Base-by-base conservation (phyloP, 2,329 filamentous ascomycete genomes). In the Lachnellula willkommii region DNA sequence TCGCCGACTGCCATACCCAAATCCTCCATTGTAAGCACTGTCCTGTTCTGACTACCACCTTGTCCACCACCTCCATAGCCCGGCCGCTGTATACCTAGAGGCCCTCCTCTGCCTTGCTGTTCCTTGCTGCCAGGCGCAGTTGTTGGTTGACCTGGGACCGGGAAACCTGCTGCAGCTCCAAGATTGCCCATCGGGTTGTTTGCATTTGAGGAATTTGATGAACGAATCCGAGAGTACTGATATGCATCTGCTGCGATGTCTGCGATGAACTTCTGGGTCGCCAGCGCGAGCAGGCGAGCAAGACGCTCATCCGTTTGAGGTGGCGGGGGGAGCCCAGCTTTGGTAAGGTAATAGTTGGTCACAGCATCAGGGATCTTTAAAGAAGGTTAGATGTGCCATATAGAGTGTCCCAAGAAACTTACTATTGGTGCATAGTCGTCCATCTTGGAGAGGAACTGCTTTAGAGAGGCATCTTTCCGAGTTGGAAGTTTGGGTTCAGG, bases 181-280 rank as follows among this genome's bases (percentile, higher is more conserved):
- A 95, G 79, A 63, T 88, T 90, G 58, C 90, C 90, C 84, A 96
- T 92, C 0, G 90, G 89, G 73, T 96, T 96, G 71, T 92, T 95
- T 12, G 87, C 86, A 61, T 89, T 92, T 26, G 81, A 85, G 56
- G 87, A 91, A 69, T 94, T 95, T 22, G 89, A 93, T n/a, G 90
- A 89, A 42, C 94, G 87, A 68, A 99, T 97, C 52, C 93, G 90
- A 59, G 88, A 91, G 79, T 96, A 97, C 74, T 99, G 94, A 73
- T 99, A 99, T 2, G 94, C 91, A 72, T 99, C 94, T 55, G 94
- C 92, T 1, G 94, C 94, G 63, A 99, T 90, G 72, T 99, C 94
- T 57, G 94, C 92, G 66, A 99, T 89, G 78, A 99, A 99, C 71
- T 99, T 99, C 70, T 99, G 94, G 0, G 94, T 96, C n/a, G 94